These are phyloP conservation scores for Boletus putidus DNA, from an alignment of 1,284 basidiomycete genomes.

Conservation along the genomic window DNA sequence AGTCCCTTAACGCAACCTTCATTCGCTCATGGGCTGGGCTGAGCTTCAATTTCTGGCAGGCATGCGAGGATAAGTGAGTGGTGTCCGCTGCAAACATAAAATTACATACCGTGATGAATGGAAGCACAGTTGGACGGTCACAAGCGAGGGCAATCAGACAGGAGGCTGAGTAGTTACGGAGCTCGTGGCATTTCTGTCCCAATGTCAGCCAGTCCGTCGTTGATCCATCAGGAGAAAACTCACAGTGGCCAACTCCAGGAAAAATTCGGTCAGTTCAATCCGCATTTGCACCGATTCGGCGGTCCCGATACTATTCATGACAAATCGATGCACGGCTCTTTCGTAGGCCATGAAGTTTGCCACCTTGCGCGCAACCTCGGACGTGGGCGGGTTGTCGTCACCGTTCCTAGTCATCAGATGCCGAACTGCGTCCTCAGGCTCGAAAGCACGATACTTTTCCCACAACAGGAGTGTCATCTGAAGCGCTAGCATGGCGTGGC, in stretches of 20 bases:
- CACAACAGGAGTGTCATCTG: slow-evolving; percentile 46
- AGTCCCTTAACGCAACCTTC: slow-evolving; percentile 25
- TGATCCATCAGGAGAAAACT: slow-evolving; percentile 10
- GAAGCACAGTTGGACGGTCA: slow-evolving; percentile 38
- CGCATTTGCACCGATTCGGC: slow-evolving; percentile 26
- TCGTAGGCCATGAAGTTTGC: slow-evolving; percentile 41
- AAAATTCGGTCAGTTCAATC: slow-evolving; percentile 40
- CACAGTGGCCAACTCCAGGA: slow-evolving; percentile 46
- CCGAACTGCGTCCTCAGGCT: slow-evolving; percentile 45
- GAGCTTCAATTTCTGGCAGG: slow-evolving; percentile 27
- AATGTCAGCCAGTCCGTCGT: slow-evolving; percentile 3
- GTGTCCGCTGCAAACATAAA: neutral
- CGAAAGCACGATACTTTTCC: slow-evolving; percentile 40
- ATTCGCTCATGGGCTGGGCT: slow-evolving; percentile 31
- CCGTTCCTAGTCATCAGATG: slow-evolving; percentile 38
- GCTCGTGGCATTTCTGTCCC: slow-evolving; percentile 43
- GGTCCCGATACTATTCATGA: slow-evolving; percentile 41
- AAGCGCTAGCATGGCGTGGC: slow-evolving; percentile 44
- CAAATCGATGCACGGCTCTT: slow-evolving; percentile 42
- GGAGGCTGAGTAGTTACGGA: slow-evolving; percentile 48
- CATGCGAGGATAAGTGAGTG: neutral
- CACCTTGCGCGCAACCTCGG: slow-evolving; percentile 32
- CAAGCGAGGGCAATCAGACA: slow-evolving; percentile 41
- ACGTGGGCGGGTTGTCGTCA: slow-evolving; percentile 23
- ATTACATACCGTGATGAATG: slow-evolving; percentile 31